These are phyloP conservation scores for Nadsonia starkeyi-henricii DNA, from an alignment of 1,139 yeast species.

Conservation along the genomic window DNA sequence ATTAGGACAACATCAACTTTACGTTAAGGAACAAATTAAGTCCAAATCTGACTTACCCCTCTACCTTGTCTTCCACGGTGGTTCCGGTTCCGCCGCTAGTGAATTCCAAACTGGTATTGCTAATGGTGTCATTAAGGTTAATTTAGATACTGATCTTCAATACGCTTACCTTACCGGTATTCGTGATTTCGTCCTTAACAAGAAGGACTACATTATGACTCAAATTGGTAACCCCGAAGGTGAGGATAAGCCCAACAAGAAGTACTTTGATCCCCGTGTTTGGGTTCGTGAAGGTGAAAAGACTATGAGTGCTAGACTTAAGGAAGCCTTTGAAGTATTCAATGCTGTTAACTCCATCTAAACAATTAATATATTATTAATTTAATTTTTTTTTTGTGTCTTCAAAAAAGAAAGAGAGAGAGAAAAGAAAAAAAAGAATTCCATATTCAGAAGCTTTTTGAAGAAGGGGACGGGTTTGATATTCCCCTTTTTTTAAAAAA, in stretches of 20 bases:
- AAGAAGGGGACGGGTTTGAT: no score
- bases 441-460: no score
- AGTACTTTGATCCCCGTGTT: constrained; percentile 99
- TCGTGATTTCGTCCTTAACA: constrained; percentile 89
- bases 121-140: constrained; percentile 96
- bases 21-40: constrained; percentile 48
- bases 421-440: no score
- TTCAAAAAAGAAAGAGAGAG: no score
- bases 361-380: constrained; percentile 1
- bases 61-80: constrained; percentile 99
- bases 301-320: constrained; percentile 83
- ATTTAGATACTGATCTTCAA: constrained; percentile 98
- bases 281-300: constrained; percentile 99
- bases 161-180: constrained; percentile 93
- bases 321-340: constrained; percentile 77
- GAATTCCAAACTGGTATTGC: constrained; percentile 87
- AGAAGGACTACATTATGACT: constrained; percentile 83
- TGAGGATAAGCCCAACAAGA: constrained; percentile 91
- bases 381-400: no score
- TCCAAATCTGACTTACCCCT: constrained; percentile 56
- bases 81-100: constrained; percentile 89
- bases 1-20: constrained; percentile 90
- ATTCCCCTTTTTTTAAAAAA: no score
- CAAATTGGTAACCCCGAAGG: constrained; percentile 99
- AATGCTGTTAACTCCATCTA: constrained; percentile 27